These are phyloP conservation scores for Colletotrichum chrysophilum DNA, from an alignment of 2,329 filamentous ascomycete species.

Conservation along the genomic window DNA sequence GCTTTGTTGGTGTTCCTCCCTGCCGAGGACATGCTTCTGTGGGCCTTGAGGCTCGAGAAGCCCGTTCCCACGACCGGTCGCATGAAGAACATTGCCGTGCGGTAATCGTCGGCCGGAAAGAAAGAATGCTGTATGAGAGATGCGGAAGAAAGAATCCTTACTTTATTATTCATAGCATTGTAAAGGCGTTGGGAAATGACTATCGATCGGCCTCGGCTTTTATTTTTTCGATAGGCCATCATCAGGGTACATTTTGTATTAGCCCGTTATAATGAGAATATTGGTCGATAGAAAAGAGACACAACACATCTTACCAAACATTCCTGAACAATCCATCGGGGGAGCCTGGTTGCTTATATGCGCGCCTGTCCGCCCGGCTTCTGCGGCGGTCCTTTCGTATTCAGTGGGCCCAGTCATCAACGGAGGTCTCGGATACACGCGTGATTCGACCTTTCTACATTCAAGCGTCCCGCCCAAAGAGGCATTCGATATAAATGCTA, in stretches of 20 bases:
- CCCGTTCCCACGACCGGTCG: slow-evolving; percentile 56
- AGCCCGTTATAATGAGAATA: slow-evolving; percentile 12
- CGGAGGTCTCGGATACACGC: background rate
- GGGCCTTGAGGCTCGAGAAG: slow-evolving; percentile 67
- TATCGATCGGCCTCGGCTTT: background rate
- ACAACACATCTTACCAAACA: background rate
- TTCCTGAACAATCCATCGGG: background rate
- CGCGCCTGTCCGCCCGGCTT: background rate
- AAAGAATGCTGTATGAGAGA: background rate
- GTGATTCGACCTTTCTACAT: background rate
- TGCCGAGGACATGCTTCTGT: slow-evolving; percentile 70
- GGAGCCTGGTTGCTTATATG: background rate
- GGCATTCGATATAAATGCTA: background rate
- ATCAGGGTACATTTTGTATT: background rate
- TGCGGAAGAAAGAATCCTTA: background rate
- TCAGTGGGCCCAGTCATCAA: background rate
- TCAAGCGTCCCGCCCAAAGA: background rate
- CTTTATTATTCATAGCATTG: slow-evolving; percentile 8
- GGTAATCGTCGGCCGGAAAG: background rate
- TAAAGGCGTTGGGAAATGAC: slow-evolving; percentile 13
- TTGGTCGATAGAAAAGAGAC: background rate
- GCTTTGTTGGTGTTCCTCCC: slow-evolving; percentile 64
- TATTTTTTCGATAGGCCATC: background rate
- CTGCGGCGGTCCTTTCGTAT: background rate
- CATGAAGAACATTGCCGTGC: slow-evolving; percentile 25